Percentiles rank a stretch among this genome's conserved stretches.
phyloP scores from a whole-genome alignment of 179 eudicot genomes.

The Beta lomatogona region DNA sequence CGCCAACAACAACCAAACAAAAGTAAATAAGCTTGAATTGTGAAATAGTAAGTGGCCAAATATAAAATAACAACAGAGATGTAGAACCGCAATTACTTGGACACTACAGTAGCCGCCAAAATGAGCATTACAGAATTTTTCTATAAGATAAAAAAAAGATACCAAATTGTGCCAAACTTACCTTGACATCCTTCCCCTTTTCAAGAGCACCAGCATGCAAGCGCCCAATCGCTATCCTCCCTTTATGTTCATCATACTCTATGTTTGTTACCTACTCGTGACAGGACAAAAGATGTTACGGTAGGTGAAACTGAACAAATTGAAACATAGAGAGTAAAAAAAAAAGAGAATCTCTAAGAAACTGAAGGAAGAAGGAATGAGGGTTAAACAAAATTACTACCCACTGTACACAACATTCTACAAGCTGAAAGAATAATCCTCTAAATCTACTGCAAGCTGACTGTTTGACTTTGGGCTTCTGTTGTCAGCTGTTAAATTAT shows the following conservation, averaged over 20 bases:
- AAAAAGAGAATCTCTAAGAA: not conserved
- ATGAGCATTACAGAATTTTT: not conserved
- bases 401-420: not conserved
- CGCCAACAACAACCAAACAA: not conserved
- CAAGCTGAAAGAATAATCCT: not conserved
- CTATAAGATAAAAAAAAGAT: not conserved
- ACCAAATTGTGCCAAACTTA: constrained; percentile 30
- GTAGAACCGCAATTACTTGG: not conserved
- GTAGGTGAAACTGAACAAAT: constrained; percentile 10
- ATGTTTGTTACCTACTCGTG: constrained; percentile 72
- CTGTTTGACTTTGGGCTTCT: no score
- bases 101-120: not conserved
- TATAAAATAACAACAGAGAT: not conserved
- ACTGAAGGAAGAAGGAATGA: not conserved
- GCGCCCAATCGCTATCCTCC: constrained; percentile 93
- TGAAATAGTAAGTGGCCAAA: not conserved
- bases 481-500: not conserved
- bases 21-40: not conserved
- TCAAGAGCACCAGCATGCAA: constrained; percentile 88
- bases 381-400: not conserved
- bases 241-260: constrained; percentile 96
- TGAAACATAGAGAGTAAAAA: not conserved
- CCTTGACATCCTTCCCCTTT: constrained; percentile 89
- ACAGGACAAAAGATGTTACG: constrained; percentile 12
- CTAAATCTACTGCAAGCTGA: not conserved